Base-by-base conservation (phyloP, 805 yeast genomes). In the Zygoascus flipseniorum region DNA sequence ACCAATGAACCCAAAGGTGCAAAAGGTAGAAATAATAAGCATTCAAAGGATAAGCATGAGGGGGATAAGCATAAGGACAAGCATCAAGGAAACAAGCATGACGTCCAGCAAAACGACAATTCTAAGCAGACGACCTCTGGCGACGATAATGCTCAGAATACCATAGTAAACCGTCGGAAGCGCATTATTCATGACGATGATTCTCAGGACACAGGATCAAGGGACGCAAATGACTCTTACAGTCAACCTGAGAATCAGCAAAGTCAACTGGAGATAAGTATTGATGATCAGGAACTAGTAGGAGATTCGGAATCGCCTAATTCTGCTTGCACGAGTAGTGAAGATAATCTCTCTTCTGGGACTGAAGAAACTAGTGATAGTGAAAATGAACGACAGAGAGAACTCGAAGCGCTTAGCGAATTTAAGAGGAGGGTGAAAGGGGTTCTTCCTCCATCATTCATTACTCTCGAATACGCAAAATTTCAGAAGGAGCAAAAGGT, bases 391-490 rank as follows among this genome's bases (percentile, higher is more conserved):
- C 39, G 41, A 20, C 14, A 42, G 31, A 42, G 28, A 8, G 35
- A 43, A 14, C 28, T 11, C 8, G 47, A 20, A 16, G 52, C 43
- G 13, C 11, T 53, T 10, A 48, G 43, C 10, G 32, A 13, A 10
- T 44, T 52, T 19, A 46, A 46, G 20, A 55, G 47, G 28, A 28
- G 47, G 20, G 54, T 55, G 14, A 18, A 51, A 39, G 58, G 58
- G 14, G 58, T 56, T 5, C 50, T 56, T 1, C 58, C 58, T 10
- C 58, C 58, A 2, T 56, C 58, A 2, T 56, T 53, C 45, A 51
- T 56, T 28, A 56, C 58, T 31, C 19, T 55, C 14, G 56, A 56
- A 10, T 56, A 56, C 26, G 52, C 50, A 2, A 31, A 35, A 20
- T 44, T 26, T 28, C 26, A n/a, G 43, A 31, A 50, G 6, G 23